Percentiles rank a stretch among this genome's conserved stretches.
Evolutionary conservation across 2,329 filamentous ascomycete species (phyloP).

Genomic region (Monilinia aucupariae): DNA sequence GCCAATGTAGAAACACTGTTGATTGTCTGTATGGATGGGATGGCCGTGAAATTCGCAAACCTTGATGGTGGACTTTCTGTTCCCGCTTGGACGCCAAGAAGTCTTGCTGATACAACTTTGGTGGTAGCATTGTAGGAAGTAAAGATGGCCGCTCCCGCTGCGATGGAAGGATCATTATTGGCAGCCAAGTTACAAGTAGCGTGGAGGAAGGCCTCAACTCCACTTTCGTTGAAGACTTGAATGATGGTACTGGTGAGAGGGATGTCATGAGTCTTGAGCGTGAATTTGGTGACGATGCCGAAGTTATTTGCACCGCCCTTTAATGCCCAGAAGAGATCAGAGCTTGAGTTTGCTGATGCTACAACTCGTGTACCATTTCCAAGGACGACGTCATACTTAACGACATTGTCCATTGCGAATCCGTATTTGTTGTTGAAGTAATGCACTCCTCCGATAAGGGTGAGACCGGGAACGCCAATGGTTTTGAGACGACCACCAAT

Average conservation of each 20-base stretch:
- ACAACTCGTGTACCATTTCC: constrained; percentile 45
- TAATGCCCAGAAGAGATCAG: constrained; percentile 49
- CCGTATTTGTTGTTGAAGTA: constrained; percentile 24
- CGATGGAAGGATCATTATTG: constrained; percentile 14
- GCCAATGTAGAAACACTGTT: constrained; percentile 16
- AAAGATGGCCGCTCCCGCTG: constrained; percentile 18
- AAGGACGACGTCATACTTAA: constrained; percentile 33
- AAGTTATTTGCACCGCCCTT: constrained; percentile 43
- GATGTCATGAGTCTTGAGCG: constrained; percentile 35
- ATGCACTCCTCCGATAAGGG: constrained; percentile 25
- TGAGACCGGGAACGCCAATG: constrained; percentile 27
- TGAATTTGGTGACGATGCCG: constrained; percentile 46
- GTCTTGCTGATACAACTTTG: neutral
- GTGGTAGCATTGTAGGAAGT: constrained; percentile 20
- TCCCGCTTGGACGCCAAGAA: constrained; percentile 22
- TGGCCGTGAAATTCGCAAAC: constrained; percentile 22
- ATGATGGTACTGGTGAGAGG: constrained; percentile 19
- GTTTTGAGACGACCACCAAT: constrained; percentile 21
- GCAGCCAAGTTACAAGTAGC: constrained; percentile 17
- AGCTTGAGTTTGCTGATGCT: constrained; percentile 39
- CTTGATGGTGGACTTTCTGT: constrained; percentile 16
- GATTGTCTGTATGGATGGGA: neutral
- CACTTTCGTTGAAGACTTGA: constrained; percentile 16
- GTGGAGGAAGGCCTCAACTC: constrained; percentile 16
- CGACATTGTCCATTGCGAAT: constrained; percentile 23